Percentiles rank a stretch among this genome's conserved stretches.
Evolutionary conservation across 2,329 filamentous ascomycete genomes (phyloP).

Genomic region (Fusarium xyrophilum): DNA sequence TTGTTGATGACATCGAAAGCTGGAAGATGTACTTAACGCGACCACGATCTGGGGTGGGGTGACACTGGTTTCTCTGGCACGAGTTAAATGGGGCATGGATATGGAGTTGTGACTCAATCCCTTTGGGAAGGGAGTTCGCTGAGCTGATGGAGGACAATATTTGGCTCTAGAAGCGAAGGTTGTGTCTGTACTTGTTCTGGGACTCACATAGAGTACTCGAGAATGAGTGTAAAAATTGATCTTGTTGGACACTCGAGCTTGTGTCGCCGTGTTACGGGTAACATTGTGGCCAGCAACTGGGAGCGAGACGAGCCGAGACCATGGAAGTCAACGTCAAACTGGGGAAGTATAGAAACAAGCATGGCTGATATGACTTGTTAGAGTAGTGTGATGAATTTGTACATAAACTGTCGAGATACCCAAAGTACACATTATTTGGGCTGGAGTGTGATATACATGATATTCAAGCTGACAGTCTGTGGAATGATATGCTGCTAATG

Average conservation of each 20-base stretch:
- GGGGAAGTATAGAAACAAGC: not conserved
- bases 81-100: constrained; percentile 36
- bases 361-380: not conserved
- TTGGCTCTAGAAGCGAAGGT: constrained; percentile 39
- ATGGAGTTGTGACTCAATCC: constrained; percentile 40
- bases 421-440: not conserved
- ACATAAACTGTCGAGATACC: not conserved
- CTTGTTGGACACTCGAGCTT: constrained; percentile 27
- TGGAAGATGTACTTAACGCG: constrained; percentile 38
- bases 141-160: constrained; percentile 24
- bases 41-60: constrained; percentile 37
- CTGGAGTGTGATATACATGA: not conserved
- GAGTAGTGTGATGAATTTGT: not conserved
- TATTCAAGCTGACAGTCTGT: not conserved
- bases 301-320: constrained; percentile 23
- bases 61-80: constrained; percentile 21
- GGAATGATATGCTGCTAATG: not conserved
- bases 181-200: constrained; percentile 32
- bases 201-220: constrained; percentile 16
- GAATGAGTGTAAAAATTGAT: constrained; percentile 27
- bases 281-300: not conserved
- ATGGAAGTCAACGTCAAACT: constrained; percentile 7
- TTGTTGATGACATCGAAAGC: constrained; percentile 14
- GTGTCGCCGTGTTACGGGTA: constrained; percentile 2
- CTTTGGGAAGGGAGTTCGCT: constrained; percentile 29